Base-by-base conservation (phyloP, 345 rosid species). In the Kernera saxatilis region DNA sequence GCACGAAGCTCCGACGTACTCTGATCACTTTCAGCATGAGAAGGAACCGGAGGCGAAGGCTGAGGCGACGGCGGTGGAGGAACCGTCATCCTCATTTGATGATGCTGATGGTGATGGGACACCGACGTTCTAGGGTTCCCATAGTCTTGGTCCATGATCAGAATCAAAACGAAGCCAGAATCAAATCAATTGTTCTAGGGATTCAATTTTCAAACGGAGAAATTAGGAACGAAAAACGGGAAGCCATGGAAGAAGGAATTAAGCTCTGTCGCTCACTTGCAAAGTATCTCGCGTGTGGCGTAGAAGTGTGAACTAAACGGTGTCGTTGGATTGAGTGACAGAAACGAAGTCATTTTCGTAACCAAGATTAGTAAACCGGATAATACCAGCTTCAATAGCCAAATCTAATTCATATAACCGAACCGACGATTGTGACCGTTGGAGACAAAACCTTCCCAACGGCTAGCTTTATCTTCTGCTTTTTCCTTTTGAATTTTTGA, bases 1-100 rank as follows among this genome's bases (percentile, higher is more conserved):
- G 97, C 83, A 12, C 91, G 90, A 53, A 89, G 83, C 71, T 92
- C 96, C 64, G 77, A 69, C 68, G 79, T 82, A 79, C 80, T 86
- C 77, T 85, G 83, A 73, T 86, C 97, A 64, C 68, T 87, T 75
- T 90, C 93, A 27, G 85, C 58, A 69, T 72, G 86, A 78, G 81
- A 83, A 57, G 81, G 71, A 21, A 85, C 74, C 40, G 80, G 85
- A 36, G 73, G 67, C 56, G 83, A 33, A 80, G 86, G 79, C 33
- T 80, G 88, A 61, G 81, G 70, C 49, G 84, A 61, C 85, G 84
- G 4, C 67, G 85, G 26, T 79, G 86, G 76, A 55, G 79, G 32
- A 75, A 66, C 49, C 85, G 85, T 51, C 68, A 53, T 74, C 73
- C 68, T 67, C 45, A 67, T 67, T 39, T 58, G 67, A 58, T 73